Evolutionary conservation across 129 eudicot genomes (phyloP).

Genomic region (Dittrichia graveolens): DNA sequence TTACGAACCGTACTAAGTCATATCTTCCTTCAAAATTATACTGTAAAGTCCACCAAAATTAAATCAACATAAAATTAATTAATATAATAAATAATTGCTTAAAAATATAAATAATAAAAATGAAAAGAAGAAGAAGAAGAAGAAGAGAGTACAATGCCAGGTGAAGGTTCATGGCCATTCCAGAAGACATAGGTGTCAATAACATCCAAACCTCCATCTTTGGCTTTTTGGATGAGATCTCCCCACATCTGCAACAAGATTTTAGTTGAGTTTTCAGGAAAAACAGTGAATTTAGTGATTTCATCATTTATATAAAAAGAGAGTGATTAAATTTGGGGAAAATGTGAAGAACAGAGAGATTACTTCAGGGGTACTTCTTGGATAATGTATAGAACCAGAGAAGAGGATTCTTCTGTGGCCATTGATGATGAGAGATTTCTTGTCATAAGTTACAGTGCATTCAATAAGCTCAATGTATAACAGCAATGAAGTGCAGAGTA

Average conservation of each 20-base stretch:
- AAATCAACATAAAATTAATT: background rate
- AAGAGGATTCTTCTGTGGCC: slow-evolving; percentile 72
- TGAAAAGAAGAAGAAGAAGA: background rate
- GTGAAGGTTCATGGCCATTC: slow-evolving; percentile 92
- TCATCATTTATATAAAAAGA: background rate
- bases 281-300: background rate
- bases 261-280: slow-evolving; percentile 5
- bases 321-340: background rate
- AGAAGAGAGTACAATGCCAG: slow-evolving; percentile 63
- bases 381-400: slow-evolving; percentile 91
- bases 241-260: slow-evolving; percentile 83
- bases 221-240: slow-evolving; percentile 84
- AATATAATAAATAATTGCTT: background rate
- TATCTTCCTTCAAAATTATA: slow-evolving; percentile 85
- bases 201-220: slow-evolving; percentile 91
- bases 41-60: slow-evolving; percentile 45
- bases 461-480: slow-evolving; percentile 36
- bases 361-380: slow-evolving; percentile 95
- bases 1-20: slow-evolving; percentile 77
- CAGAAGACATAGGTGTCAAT: slow-evolving; percentile 92
- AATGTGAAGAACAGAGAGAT: slow-evolving; percentile 12
- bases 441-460: slow-evolving; percentile 76
- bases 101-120: background rate
- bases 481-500: slow-evolving; percentile 30
- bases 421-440: slow-evolving; percentile 71